These are phyloP conservation scores for Coniferiporia sulphurascens DNA, from an alignment of 1,284 basidiomycete genomes.

Conservation along the genomic window DNA sequence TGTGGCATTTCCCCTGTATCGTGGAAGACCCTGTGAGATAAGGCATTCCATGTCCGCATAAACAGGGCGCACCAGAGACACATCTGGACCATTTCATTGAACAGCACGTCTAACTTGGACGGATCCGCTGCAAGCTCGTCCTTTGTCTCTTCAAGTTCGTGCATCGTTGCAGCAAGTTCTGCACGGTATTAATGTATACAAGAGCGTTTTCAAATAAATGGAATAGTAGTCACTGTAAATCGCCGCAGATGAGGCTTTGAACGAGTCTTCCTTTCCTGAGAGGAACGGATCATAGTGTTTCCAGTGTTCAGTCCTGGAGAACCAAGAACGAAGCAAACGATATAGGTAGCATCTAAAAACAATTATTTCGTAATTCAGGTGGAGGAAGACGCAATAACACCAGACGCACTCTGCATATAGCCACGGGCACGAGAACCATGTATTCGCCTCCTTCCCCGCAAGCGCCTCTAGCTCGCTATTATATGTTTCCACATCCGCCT, in stretches of 20 bases:
- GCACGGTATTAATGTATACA: not conserved
- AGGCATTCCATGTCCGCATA: not conserved
- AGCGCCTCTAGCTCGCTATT: slow-evolving; percentile 66
- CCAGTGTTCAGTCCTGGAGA: slow-evolving; percentile 73
- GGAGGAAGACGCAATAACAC: slow-evolving; percentile 8
- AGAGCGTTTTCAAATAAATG: slow-evolving; percentile 10
- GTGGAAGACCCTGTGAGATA: not conserved
- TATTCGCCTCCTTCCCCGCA: slow-evolving; percentile 47
- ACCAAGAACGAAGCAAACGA: slow-evolving; percentile 75
- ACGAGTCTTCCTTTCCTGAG: slow-evolving; percentile 77
- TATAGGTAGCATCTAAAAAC: slow-evolving; percentile 68
- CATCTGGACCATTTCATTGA: slow-evolving; percentile 85
- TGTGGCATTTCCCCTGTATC: slow-evolving; percentile 75
- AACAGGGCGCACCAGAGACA: slow-evolving; percentile 67
- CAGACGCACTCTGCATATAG: slow-evolving; percentile 81
- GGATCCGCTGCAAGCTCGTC: slow-evolving; percentile 40
- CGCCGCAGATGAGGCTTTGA: slow-evolving; percentile 73
- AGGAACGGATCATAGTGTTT: slow-evolving; percentile 81
- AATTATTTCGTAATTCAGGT: not conserved
- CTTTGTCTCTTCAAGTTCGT: slow-evolving; percentile 53
- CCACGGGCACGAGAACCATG: slow-evolving; percentile 94
- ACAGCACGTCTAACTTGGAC: slow-evolving; percentile 57
- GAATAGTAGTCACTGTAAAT: slow-evolving; percentile 69
- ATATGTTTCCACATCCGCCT: slow-evolving; percentile 61
- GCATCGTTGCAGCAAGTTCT: slow-evolving; percentile 70